Base-by-base conservation (phyloP, 2,329 filamentous ascomycete genomes). In the Chrysoporthe deuterocubensis region DNA sequence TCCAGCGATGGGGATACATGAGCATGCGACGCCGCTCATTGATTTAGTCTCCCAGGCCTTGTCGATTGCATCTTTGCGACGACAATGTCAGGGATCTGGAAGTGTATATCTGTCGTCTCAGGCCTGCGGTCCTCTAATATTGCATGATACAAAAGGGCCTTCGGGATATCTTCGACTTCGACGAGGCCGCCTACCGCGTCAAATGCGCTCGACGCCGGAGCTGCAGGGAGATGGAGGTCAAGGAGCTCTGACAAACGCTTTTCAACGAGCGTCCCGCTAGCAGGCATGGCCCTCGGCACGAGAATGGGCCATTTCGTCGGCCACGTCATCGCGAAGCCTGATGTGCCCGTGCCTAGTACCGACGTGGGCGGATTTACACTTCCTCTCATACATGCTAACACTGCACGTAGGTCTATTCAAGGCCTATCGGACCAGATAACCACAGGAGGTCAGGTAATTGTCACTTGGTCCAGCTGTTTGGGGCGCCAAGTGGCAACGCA, bases 181-280 rank as follows among this genome's bases (percentile, higher is more conserved):
- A 67, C 9, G 67, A 67, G 48, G 60, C 65, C 18, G 67, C 65
- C 61, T 69, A 69, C 61, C 67, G 67, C 61, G 42, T 18, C 2
- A 69, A 69, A 57, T 69, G 67, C 48, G 65, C 37, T 54, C 67
- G 4, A 69, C 65, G 1, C 8, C 62, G n/a, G 67, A 67, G 68
- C 68, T 69, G 2, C 68, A 69, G 34, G 65, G 59, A 18, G 65
- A 67, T 26, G 59, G 68, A 69, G 44, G 64, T 69, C 40, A 64
- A 46, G 37, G 67, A 69, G 48, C 58, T 69, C 6, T 58, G 68
- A 48, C 68, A 69, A 69, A 65, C 68, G 67, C 50, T 69, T 67
- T 44, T 65, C 68, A 0, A 59, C 68, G 7, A 69, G 68, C 65
- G 65, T 65, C 6, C 67, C 68, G 11, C 59, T 60, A 18, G 67